Base-by-base conservation (phyloP, 2,329 filamentous ascomycete species). In the Onygena corvina region DNA sequence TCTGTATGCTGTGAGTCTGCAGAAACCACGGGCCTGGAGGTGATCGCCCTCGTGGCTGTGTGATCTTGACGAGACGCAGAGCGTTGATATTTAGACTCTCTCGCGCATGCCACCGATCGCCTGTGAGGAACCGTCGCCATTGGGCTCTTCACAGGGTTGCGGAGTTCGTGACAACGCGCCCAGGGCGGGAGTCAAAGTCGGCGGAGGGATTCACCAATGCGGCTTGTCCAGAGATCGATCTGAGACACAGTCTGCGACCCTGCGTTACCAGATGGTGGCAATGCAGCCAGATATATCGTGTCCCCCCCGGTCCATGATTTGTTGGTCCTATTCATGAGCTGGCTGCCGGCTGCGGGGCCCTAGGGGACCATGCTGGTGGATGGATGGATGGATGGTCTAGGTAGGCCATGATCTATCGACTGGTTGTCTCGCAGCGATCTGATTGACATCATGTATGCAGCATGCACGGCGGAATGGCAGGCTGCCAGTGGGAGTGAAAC, bases 401-500 rank as follows among this genome's bases (percentile, higher is more conserved):
- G 6, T 25, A 42, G 7, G 25, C n/a, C 11, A 14, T 14, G 38
- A n/a, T 8, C 38, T 16, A n/a, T 27, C 38, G 18, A 14, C 38
- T n/a, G 11, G 23, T 16, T 4, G 6, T n/a, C 33, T 35, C n/a
- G 18, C n/a, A 33, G 8, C 12, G 33, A 35, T 35, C 38, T 42
- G 38, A n/a, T 25, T 42, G 27, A 23, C 21, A 42, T 20, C 18
- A 4, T n/a, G 14, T 29, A 4, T n/a, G 14, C 4, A 25, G 1
- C 3, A 27, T 27, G n/a, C 21, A 14, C 11, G 3, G 7, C 38
- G 21, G 21, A 14, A 42, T 25, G 38, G 12, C 21, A 25, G 12
- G 38, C 38, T 42, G 38, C 38, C 38, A 42, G 38, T 21, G 38
- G 38, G 27, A 42, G 38, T 42, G 38, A 29, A 42, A 42, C 23